Base-by-base conservation (phyloP, 2,329 filamentous ascomycete species). In the Penicillium sp. region DNA sequence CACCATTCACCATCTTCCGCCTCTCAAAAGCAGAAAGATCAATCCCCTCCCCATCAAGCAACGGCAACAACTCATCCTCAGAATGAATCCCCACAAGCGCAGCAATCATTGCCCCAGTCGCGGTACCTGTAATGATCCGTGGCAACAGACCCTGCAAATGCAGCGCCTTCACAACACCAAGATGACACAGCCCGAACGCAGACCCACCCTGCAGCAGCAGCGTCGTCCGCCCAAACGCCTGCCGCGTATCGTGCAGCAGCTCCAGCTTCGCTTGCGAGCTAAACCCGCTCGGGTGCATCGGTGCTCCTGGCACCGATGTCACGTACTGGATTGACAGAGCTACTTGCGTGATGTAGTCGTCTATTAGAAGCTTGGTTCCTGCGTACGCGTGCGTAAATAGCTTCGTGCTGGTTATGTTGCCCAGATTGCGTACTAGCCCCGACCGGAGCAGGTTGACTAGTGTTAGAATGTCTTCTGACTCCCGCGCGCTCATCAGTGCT, bases 111-210 rank as follows among this genome's bases (percentile, higher is more conserved):
- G 93, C 93, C 15, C 93, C 93, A 0, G 91, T 96, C 4, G 89
- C 93, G 1, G 91, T 96, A 9, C 93, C 93, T 0, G 91, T 91
- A 66, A 97, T 93, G 66, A 97, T 96, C 43, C 91, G 85, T 4
- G 94, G 93, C 45, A 97, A 80, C 17, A 97, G 77, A 0, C 90
- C 90, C 29, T 89, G 85, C 36, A 92, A 77, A 74, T 93, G 90
- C 41, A 97, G 78, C 2, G 92, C 92, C 71, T 93, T 96, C 39
- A 96, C 90, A 6, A 97, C 91, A 7, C 93, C 93, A 5, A 97
- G 75, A 74, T 97, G 93, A 67, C 91, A 96, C 10, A 96, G 78
- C 2, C 93, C 93, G 68, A 97, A 96, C 57, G 96, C 93, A 42
- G 91, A 90, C 15, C 93, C 93, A 48, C 93, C 93, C 72, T 97